Evolutionary conservation across 768 basidiomycete species (phyloP).

Genomic region (Artomyces pyxidatus): DNA sequence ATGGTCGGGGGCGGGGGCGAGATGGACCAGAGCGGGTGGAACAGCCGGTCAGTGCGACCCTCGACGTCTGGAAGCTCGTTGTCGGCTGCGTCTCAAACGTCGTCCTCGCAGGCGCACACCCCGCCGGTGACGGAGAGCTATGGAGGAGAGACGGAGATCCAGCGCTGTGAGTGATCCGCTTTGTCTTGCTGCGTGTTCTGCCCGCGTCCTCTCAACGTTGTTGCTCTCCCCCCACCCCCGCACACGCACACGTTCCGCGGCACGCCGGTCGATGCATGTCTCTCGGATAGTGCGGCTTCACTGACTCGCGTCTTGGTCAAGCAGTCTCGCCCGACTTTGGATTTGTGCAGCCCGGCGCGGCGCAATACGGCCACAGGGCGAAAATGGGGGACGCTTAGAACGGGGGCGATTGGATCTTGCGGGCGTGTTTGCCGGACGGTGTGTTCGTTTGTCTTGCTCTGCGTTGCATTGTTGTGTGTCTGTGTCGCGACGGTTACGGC

Average conservation of each 20-base stretch:
- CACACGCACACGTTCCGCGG: no score
- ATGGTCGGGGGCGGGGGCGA: constrained; percentile 17
- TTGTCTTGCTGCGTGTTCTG: neutral
- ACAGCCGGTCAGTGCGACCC: constrained; percentile 48
- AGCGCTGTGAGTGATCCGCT: constrained; percentile 61
- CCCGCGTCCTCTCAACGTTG: neutral
- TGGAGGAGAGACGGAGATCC: constrained; percentile 69
- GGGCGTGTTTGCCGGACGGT: neutral
- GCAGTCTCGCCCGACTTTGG: constrained; percentile 82
- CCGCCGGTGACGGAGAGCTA: constrained; percentile 61
- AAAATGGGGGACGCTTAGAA: constrained; percentile 15
- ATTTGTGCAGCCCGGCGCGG: constrained; percentile 76
- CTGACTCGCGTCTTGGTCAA: constrained; percentile 32
- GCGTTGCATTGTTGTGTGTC: no score
- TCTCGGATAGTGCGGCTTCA: constrained; percentile 10
- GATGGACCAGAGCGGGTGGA: constrained; percentile 9
- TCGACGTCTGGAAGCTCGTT: constrained; percentile 75
- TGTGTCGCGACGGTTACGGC: no score
- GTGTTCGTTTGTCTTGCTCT: no score
- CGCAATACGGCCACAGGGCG: constrained; percentile 23
- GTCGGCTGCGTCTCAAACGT: constrained; percentile 67
- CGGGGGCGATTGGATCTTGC: constrained; percentile 7
- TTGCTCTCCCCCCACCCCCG: constrained; percentile 6
- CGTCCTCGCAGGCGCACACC: constrained; percentile 76
- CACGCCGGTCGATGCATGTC: no score